These are phyloP conservation scores for Saccharomyces hybrid DNA, from an alignment of 1,139 yeast genomes.

Conservation along the genomic window DNA sequence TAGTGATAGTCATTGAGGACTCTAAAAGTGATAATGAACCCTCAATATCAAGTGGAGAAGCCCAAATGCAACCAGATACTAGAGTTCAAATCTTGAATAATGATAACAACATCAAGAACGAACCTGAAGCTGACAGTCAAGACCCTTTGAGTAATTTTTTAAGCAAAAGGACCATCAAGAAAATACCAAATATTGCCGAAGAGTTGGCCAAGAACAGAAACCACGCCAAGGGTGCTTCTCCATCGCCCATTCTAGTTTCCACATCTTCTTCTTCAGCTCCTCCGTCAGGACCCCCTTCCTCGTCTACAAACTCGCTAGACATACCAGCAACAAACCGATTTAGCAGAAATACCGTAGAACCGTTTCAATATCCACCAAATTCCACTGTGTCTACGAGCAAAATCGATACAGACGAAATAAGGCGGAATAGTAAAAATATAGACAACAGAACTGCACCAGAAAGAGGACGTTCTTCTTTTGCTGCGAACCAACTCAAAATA, in stretches of 20 bases:
- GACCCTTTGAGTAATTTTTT: slow-evolving; percentile 1
- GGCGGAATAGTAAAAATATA: slow-evolving; percentile 5
- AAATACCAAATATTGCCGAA: slow-evolving; percentile 28
- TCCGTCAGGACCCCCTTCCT: slow-evolving; percentile 2
- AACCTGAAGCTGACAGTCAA: slow-evolving; percentile 1
- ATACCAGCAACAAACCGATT: not conserved
- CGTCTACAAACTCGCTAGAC: not conserved
- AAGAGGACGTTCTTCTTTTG: slow-evolving; percentile 4
- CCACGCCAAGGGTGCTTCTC: slow-evolving; percentile 15
- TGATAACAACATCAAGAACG: not conserved
- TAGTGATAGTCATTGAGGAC: slow-evolving; percentile 6
- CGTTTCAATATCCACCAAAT: not conserved
- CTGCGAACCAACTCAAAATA: slow-evolving; percentile 4
- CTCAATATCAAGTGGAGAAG: not conserved
- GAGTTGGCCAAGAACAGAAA: slow-evolving; percentile 31
- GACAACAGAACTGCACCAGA: not conserved
- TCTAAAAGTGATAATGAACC: not conserved
- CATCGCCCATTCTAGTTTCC: slow-evolving; percentile 12
- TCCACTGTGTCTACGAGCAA: not conserved
- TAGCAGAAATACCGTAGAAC: not conserved
- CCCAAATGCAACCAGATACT: not conserved
- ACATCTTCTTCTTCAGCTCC: slow-evolving; percentile 7
- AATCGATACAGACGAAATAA: not conserved
- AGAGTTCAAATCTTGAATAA: not conserved
- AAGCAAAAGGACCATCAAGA: slow-evolving; percentile 3